A percentile compares a stretch with the other conserved stretches of the same genome.
phyloP scores from a whole-genome alignment of 129 eudicot genomes.

The Oenanthe sinensis region DNA sequence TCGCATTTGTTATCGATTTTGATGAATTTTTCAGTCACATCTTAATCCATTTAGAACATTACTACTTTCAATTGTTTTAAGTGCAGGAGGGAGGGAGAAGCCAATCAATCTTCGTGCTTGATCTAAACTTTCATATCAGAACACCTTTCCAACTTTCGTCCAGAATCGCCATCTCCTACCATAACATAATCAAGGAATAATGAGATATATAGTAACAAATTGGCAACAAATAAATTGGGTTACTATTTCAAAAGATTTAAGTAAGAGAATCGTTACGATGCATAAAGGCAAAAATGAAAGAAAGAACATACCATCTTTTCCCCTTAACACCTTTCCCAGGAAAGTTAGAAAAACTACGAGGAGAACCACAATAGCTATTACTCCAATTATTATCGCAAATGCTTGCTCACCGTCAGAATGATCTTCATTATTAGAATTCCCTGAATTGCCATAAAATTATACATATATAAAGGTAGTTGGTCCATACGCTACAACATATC shows the following conservation, averaged over 20 bases:
- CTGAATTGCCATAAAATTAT: background rate
- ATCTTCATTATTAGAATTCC: background rate
- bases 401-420: conserved; percentile 74
- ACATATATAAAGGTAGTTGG: too few relatives aligned
- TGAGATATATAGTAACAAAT: too few relatives aligned
- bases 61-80: background rate
- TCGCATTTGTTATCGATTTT: background rate
- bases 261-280: too few relatives aligned
- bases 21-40: background rate
- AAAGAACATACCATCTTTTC: conserved; percentile 39
- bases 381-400: conserved; percentile 73
- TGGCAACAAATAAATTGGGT: too few relatives aligned
- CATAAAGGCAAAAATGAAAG: background rate
- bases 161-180: background rate
- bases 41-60: background rate
- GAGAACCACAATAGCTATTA: conserved; percentile 75
- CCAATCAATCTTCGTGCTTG: background rate
- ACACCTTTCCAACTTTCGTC: background rate
- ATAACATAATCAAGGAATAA: background rate
- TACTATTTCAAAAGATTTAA: too few relatives aligned
- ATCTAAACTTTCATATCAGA: background rate
- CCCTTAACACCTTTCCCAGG: conserved; percentile 45
- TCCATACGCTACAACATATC: too few relatives aligned
- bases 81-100: background rate
- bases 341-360: conserved; percentile 73